These are phyloP conservation scores for Macrolepiota albuminosa DNA, from an alignment of 768 basidiomycete species.

Conservation along the genomic window DNA sequence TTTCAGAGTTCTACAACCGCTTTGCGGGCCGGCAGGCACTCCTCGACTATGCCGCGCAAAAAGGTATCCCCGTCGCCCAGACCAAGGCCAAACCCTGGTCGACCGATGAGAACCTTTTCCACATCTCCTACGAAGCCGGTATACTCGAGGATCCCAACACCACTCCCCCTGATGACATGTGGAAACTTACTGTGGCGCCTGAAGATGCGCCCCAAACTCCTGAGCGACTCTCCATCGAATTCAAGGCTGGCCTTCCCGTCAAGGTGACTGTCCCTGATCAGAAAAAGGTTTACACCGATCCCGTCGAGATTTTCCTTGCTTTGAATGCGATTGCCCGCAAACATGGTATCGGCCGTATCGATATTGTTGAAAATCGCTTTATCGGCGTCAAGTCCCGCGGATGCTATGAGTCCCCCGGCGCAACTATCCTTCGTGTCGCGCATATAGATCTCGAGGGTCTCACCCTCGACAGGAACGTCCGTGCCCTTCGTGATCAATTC, in stretches of 20 bases:
- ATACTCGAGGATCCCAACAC: slow-evolving; percentile 96
- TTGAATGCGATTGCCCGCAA: slow-evolving; percentile 91
- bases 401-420: slow-evolving; percentile 98
- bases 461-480: slow-evolving; percentile 96
- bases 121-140: slow-evolving; percentile 99
- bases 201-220: slow-evolving; percentile 77
- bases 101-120: slow-evolving; percentile 99
- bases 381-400: slow-evolving; percentile 99
- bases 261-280: slow-evolving; percentile 63
- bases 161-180: slow-evolving; percentile 96
- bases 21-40: slow-evolving; percentile 95
- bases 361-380: slow-evolving; percentile 99
- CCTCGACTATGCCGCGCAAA: slow-evolving; percentile 82
- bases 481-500: slow-evolving; percentile 92
- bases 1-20: slow-evolving; percentile 88
- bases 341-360: slow-evolving; percentile 95
- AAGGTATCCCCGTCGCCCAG: slow-evolving; percentile 89
- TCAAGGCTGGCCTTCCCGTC: slow-evolving; percentile 80
- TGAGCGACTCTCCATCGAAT: slow-evolving; percentile 82
- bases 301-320: slow-evolving; percentile 88
- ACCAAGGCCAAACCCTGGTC: slow-evolving; percentile 98
- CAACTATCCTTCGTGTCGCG: slow-evolving; percentile 91
- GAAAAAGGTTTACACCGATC: slow-evolving; percentile 72
- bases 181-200: slow-evolving; percentile 89
- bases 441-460: slow-evolving; percentile 97